Evolutionary conservation across 169 alveolate species (phyloP).

Genomic region (Plasmodium gonderi): DNA sequence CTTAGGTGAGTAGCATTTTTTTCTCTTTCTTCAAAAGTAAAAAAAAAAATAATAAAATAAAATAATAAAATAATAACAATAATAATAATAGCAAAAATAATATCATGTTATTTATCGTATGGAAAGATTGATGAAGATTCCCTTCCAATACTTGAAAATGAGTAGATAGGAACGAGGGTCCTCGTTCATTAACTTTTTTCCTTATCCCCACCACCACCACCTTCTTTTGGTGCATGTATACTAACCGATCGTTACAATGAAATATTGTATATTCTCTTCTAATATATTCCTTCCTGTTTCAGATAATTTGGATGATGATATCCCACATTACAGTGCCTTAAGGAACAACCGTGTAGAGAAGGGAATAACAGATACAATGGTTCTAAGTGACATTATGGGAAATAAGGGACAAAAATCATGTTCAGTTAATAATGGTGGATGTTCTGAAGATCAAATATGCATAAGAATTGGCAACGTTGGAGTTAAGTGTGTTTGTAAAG

Average conservation of each 20-base stretch:
- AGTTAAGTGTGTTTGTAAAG: slow-evolving; percentile 29
- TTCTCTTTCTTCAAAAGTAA: no score
- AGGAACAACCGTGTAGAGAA: slow-evolving; percentile 8
- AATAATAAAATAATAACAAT: no score
- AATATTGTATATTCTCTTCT: neutral
- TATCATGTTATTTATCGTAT: no score
- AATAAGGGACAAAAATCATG: slow-evolving; percentile 2
- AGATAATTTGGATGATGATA: neutral
- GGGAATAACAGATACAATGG: neutral
- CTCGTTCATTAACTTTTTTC: no score
- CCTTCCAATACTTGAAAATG: neutral
- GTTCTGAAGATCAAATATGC: slow-evolving; percentile 32
- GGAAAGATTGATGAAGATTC: neutral
- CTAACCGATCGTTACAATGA: neutral
- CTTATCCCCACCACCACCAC: neutral
- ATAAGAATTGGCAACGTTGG: neutral
- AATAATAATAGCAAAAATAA: no score
- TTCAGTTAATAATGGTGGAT: slow-evolving; percentile 24
- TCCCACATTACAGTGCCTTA: neutral
- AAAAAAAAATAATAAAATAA: no score
- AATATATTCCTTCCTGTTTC: neutral
- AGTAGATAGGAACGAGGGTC: neutral
- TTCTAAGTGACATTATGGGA: neutral
- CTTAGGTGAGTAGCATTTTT: neutral
- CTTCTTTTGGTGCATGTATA: neutral